Conservation (phyloP, 345 rosid species). For the Acer campestre region DNA sequence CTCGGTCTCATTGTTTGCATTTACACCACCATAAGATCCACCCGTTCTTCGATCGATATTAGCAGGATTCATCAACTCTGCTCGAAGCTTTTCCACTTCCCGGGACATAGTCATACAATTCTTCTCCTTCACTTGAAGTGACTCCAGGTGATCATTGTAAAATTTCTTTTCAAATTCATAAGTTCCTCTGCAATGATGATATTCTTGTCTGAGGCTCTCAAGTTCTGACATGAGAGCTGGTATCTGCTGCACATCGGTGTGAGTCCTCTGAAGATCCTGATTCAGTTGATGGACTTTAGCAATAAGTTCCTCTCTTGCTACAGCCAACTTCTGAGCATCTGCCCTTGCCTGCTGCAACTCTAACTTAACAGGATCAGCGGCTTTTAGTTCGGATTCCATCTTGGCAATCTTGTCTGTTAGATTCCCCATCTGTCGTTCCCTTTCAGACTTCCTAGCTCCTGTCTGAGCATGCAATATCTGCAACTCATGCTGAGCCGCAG, state of each 20-base stretch:
- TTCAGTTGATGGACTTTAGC: slow-evolving; percentile 72
- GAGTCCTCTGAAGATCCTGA: slow-evolving; percentile 78
- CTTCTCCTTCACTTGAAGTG: slow-evolving; percentile 91
- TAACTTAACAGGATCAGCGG: slow-evolving; percentile 62
- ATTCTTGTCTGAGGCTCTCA: slow-evolving; percentile 81
- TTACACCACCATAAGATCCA: slow-evolving; percentile 57
- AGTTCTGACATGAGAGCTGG: slow-evolving; percentile 82
- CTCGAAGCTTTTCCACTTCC: slow-evolving; percentile 93
- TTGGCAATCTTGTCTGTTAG: slow-evolving; percentile 67
- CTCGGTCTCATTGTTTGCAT: slow-evolving; percentile 53
- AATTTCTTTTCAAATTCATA: slow-evolving; percentile 86
- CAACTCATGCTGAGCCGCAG: slow-evolving; percentile 89
- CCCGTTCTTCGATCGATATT: slow-evolving; percentile 64
- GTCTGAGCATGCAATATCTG: slow-evolving; percentile 77
- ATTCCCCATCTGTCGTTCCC: slow-evolving; percentile 76
- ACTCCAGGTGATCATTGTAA: slow-evolving; percentile 88
- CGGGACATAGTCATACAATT: slow-evolving; percentile 80
- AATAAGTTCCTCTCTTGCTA: slow-evolving; percentile 78
- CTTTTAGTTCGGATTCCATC: slow-evolving; percentile 78
- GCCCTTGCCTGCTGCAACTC: slow-evolving; percentile 74
- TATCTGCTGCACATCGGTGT: slow-evolving; percentile 73
- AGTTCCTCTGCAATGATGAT: slow-evolving; percentile 90
- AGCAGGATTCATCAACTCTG: slow-evolving; percentile 63
- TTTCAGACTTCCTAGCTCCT: slow-evolving; percentile 67
- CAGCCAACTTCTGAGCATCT: slow-evolving; percentile 73